Evolutionary conservation across 2,329 filamentous ascomycete genomes (phyloP), one percentile per base, ranked within the genome.

Genomic region (Penicillium olsonii): DNA sequence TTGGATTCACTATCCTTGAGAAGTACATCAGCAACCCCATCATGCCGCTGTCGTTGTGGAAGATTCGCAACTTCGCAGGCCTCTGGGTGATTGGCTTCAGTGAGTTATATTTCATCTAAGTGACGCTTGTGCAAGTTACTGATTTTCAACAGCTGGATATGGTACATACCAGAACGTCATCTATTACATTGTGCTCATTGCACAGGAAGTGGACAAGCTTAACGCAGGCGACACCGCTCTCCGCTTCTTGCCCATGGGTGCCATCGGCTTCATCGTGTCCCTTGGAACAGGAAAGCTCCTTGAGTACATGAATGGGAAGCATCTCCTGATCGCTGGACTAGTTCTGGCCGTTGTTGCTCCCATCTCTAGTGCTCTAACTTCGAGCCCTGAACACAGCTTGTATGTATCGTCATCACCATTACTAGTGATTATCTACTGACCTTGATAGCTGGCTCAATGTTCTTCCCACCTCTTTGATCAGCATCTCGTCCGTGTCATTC

Each of bases 1-100:
- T 63, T 4, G 57, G 64, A 5, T 77, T 76, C 37, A 64, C 65
- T 1, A 63, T 67, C 26, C 63, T 73, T 8, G 72, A 77, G 57
- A 76, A 74, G 53, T 75, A 73, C 44, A 69, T 75, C 17, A 51
- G 63, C 12, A 75, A 76, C 42, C 74, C 74, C 2, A 71, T 77
- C 45, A 77, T 77, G 74, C 74, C 74, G 0, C 57, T 77, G 1
- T 72, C 70, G 0, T 52, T 77, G 7, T 77, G 74, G 74, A 76
- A 72, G 40, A 66, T 76, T 15, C 67, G 67, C 20, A 77, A 77
- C 51, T 77, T 77, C 46, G 74, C 73, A 5, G 72, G 70, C 3
- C 59, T 77, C 0, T 77, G 74, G 74, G 63, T 77, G 19, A 67
- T 72, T 12, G 74, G 74, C 1, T 76, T 76, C 46, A 67, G 67